Conservation (phyloP, 345 rosid species). For the Eucalyptus tenuipes region DNA sequence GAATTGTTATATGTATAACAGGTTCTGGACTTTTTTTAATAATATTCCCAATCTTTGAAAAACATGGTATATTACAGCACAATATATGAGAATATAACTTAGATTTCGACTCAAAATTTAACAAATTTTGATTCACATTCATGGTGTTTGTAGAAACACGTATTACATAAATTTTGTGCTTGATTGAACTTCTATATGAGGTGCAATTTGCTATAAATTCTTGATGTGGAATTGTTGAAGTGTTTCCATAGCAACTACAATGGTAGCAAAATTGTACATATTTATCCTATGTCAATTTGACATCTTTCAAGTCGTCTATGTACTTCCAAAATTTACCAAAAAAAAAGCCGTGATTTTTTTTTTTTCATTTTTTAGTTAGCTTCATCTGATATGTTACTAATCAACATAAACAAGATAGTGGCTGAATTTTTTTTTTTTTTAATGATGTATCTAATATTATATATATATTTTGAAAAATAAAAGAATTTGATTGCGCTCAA, state of each 20-base stretch:
- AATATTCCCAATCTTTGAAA: neutral
- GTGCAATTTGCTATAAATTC: neutral
- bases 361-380: neutral
- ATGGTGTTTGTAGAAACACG: neutral
- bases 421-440: neutral
- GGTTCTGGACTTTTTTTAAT: neutral
- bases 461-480: neutral
- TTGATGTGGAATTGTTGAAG: neutral
- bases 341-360: neutral
- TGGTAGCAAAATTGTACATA: neutral
- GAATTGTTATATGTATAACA: fast-evolving
- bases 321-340: neutral
- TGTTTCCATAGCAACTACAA: neutral
- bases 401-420: neutral
- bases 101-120: no score
- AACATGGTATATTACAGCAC: neutral
- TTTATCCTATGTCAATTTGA: neutral
- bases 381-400: neutral
- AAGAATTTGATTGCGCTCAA: neutral
- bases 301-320: neutral
- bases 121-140: no score
- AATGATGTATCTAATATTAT: neutral
- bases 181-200: neutral
- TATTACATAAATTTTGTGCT: neutral
- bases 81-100: no score